Evolutionary conservation across 2,329 filamentous ascomycete species (phyloP).

Genomic region (Hymenoscyphus albidus): DNA sequence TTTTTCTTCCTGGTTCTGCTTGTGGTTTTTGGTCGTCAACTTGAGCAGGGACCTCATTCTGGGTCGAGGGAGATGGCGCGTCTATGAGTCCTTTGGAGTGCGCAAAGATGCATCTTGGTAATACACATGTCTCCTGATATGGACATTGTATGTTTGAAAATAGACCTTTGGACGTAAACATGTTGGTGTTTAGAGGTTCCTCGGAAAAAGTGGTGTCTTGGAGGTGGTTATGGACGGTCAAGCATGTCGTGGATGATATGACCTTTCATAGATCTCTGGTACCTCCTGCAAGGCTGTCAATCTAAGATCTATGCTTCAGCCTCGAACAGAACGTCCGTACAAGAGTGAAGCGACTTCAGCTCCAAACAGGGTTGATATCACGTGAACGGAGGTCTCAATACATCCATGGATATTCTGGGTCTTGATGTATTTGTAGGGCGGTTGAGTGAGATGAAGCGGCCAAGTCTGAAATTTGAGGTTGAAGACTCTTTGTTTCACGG

Average conservation of each 20-base stretch:
- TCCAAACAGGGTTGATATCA: not conserved
- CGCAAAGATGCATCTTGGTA: conserved; percentile 35
- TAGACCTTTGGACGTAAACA: conserved; percentile 34
- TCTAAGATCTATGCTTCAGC: not conserved
- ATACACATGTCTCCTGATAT: conserved; percentile 30
- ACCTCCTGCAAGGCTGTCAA: not conserved
- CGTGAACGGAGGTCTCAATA: not conserved
- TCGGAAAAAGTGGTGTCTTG: not conserved
- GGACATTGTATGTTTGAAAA: conserved; percentile 34
- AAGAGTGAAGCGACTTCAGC: not conserved
- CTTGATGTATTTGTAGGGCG: not conserved
- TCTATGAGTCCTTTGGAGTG: conserved; percentile 20
- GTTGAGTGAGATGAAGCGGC: not conserved
- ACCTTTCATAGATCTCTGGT: not conserved
- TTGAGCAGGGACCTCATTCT: not conserved
- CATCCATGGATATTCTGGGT: not conserved
- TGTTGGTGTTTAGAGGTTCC: conserved; percentile 34
- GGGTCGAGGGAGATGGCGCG: not conserved
- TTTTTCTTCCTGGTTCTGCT: conserved; percentile 34
- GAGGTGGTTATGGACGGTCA: not conserved
- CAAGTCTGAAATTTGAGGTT: not conserved
- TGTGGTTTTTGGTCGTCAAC: conserved; percentile 22
- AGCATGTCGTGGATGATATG: not conserved
- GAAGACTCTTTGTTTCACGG: not conserved
- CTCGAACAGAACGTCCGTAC: not conserved